Conservation (phyloP, 306 rosid species). For the Argentina anserina region DNA sequence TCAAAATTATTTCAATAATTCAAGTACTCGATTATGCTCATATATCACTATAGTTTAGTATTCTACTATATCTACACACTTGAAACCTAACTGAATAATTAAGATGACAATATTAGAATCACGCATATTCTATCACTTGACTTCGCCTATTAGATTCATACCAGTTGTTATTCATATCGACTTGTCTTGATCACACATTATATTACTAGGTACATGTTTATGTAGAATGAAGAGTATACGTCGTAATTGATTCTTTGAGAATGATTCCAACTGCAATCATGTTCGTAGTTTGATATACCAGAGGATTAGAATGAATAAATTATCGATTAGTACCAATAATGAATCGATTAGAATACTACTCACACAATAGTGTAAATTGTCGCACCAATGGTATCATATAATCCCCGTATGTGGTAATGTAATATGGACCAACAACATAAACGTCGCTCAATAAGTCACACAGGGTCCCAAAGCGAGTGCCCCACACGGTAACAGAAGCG, state of each 20-base stretch:
- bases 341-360: neutral
- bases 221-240: neutral
- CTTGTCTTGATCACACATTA: neutral
- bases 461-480: conserved; percentile 1
- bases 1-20: no score
- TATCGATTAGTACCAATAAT: neutral
- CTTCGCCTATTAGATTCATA: neutral
- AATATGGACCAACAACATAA: neutral
- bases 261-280: neutral
- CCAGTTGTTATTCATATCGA: neutral
- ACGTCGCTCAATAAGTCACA: neutral
- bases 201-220: neutral
- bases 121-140: neutral
- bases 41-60: neutral
- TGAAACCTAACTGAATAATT: neutral
- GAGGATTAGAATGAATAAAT: neutral
- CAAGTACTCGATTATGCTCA: no score
- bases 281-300: neutral
- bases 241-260: neutral
- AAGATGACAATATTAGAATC: neutral
- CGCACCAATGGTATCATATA: neutral
- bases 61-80: neutral
- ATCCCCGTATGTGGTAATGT: neutral
- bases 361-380: neutral
- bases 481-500: neutral